A percentile compares a stretch with the other conserved stretches of the same genome.
phyloP scores from a whole-genome alignment of 805 yeast genomes.

The Starmerella apicola region DNA sequence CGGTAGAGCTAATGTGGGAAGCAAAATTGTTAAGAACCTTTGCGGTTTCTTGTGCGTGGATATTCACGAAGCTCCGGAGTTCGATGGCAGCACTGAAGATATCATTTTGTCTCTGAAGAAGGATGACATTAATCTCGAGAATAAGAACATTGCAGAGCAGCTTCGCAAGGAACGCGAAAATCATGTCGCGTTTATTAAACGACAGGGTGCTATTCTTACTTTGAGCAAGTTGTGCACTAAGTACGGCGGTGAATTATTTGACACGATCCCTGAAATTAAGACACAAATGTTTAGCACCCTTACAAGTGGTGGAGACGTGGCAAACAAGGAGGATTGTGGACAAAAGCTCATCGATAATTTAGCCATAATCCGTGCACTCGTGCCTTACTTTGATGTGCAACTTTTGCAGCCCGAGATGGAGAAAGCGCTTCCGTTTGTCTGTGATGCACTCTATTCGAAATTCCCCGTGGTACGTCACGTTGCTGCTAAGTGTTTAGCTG shows the following conservation, averaged over 20 bases:
- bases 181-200: constrained; percentile 51
- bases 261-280: constrained; percentile 51
- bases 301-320: constrained; percentile 23
- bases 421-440: constrained; percentile 39
- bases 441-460: constrained; percentile 48
- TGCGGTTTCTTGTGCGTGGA: constrained; percentile 93
- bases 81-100: constrained; percentile 46
- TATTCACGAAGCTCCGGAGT: constrained; percentile 91
- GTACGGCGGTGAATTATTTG: constrained; percentile 46
- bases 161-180: constrained; percentile 43
- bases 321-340: constrained; percentile 18
- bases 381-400: constrained; percentile 43
- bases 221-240: constrained; percentile 44
- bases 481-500: constrained; percentile 78
- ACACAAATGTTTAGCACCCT: constrained; percentile 58
- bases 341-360: constrained; percentile 76
- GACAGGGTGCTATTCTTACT: constrained; percentile 71
- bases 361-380: constrained; percentile 65
- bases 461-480: constrained; percentile 79
- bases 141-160: constrained; percentile 38
- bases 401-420: constrained; percentile 34
- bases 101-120: constrained; percentile 61
- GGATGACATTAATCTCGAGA: constrained; percentile 32
- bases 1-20: constrained; percentile 63
- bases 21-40: constrained; percentile 77